Percentiles rank a stretch among this genome's conserved stretches.
These are phyloP conservation scores for Aureobasidium lini DNA, from an alignment of 2,329 filamentous ascomycete genomes.

Conservation along the genomic window DNA sequence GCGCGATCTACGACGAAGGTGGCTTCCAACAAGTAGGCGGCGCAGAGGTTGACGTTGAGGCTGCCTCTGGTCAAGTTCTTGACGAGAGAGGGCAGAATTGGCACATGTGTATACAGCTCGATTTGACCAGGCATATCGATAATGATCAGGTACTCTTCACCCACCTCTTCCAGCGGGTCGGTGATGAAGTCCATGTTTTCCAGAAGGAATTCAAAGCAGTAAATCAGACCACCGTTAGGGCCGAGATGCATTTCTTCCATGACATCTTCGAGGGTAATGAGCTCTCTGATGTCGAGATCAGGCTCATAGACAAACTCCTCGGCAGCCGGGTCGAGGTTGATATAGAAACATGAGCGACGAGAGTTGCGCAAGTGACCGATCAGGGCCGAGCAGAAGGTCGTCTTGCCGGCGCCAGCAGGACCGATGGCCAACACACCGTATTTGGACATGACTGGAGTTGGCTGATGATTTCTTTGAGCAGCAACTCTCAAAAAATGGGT, in stretches of 20 bases:
- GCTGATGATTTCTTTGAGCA: conserved; percentile 41
- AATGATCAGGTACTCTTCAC: conserved; percentile 93
- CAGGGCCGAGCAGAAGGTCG: conserved; percentile 88
- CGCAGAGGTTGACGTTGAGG: conserved; percentile 85
- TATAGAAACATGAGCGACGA: conserved; percentile 90
- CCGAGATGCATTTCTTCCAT: conserved; percentile 92
- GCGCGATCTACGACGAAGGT: conserved; percentile 93
- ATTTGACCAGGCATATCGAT: conserved; percentile 99
- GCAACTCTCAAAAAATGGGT: conserved; percentile 27
- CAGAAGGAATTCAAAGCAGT: conserved; percentile 93
- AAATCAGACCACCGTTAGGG: conserved; percentile 87
- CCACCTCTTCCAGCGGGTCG: conserved; percentile 73
- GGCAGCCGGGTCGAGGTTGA: conserved; percentile 95
- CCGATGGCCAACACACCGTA: conserved; percentile 95
- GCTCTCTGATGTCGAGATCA: conserved; percentile 89
- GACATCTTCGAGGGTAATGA: conserved; percentile 88
- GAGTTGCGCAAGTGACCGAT: conserved; percentile 89
- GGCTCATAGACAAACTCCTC: conserved; percentile 87
- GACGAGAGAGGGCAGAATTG: conserved; percentile 77
- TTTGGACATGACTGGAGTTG: conserved; percentile 80
- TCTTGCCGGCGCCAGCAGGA: conserved; percentile 91
- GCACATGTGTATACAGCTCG: conserved; percentile 95
- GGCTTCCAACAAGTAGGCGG: conserved; percentile 87
- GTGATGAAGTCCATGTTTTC: conserved; percentile 91
- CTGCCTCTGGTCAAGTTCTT: conserved; percentile 74